Base-by-base conservation (phyloP, 768 basidiomycete species). In the Panus rudis region DNA sequence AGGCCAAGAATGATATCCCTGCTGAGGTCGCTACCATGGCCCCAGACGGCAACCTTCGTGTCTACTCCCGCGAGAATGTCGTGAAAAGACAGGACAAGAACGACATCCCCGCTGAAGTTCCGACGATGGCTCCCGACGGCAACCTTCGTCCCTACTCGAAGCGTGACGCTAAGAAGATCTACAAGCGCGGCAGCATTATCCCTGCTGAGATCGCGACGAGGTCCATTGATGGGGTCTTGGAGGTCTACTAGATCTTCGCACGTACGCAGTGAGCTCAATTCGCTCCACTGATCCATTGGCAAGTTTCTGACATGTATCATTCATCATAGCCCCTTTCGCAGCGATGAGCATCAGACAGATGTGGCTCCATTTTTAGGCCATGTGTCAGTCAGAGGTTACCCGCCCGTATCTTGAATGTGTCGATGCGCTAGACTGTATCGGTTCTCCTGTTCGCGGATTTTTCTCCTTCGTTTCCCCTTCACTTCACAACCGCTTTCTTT, bases 1-100 rank as follows among this genome's bases (percentile, higher is more conserved):
- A 44, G 24, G 46, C 52, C 43, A 31, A 51, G 28, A 62, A 61
- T 47, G 55, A 41, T 13, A 54, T 65, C 38, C 63, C 64, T 3
- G 65, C 54, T 4, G 59, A 70, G 44, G 27, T 50, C 2, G 32
- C 69, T 0, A 58, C 63, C 24, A 68, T 63, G 37, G 57, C 70
- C 1, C 52, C 58, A 6, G 47, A 57, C 4, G 70, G 71, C 12
- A 43, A 48, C 8, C 55, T 70, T 28, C 55, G 47, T 26, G 53
- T 45, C 4, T 67, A 65, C 47, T 7, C 23, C 21, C 28, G 28
- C 28, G 28, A 30, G 10, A 10, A 10, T 30, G 28, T 30, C n/a
- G n/a, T n/a, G n/a, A 35, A 35, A 20, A 14, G 33, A 8, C 25
- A 45, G 4, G 52, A 52, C 13, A 45, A 49, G 20, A 63, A 57